Evolutionary conservation across 306 rosid species (phyloP).

Genomic region (Adenanthera pavonina): DNA sequence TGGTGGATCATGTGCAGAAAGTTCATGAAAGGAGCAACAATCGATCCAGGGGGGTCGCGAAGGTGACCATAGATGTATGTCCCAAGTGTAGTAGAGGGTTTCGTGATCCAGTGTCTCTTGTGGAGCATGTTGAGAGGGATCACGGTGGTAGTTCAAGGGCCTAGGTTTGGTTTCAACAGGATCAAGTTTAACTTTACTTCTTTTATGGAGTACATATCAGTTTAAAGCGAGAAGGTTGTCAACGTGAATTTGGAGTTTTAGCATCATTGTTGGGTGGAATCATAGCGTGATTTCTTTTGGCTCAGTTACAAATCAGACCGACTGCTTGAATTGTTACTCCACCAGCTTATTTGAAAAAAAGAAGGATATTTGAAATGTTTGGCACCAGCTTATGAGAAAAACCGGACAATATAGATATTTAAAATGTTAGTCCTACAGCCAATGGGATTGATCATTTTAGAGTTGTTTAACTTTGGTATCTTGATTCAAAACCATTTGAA

Average conservation of each 20-base stretch:
- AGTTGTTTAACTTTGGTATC: too few relatives aligned
- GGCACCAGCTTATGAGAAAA: too few relatives aligned
- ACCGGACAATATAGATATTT: too few relatives aligned
- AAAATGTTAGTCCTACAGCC: neutral
- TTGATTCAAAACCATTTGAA: too few relatives aligned
- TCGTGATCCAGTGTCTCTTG: slow-evolving; percentile 76
- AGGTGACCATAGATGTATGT: slow-evolving; percentile 71
- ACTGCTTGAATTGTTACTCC: neutral
- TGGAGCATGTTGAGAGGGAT: slow-evolving; percentile 79
- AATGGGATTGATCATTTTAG: too few relatives aligned
- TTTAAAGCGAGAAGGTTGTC: slow-evolving; percentile 3
- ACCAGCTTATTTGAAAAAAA: neutral
- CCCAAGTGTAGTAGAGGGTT: slow-evolving; percentile 80
- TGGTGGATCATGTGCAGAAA: slow-evolving; percentile 75
- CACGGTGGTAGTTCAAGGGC: slow-evolving; percentile 72
- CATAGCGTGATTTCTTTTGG: neutral
- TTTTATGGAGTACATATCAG: slow-evolving; percentile 16
- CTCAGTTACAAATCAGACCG: too few relatives aligned
- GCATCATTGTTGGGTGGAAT: slow-evolving; percentile 1
- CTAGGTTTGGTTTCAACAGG: slow-evolving; percentile 34
- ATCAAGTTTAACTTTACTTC: neutral
- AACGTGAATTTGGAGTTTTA: slow-evolving; percentile 18
- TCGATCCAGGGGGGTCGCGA: slow-evolving; percentile 35
- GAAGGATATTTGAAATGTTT: neutral
- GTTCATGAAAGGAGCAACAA: slow-evolving; percentile 62